Evolutionary conservation across 23 red algal genomes (phyloP).

Genomic region (Chondrus crispus): DNA sequence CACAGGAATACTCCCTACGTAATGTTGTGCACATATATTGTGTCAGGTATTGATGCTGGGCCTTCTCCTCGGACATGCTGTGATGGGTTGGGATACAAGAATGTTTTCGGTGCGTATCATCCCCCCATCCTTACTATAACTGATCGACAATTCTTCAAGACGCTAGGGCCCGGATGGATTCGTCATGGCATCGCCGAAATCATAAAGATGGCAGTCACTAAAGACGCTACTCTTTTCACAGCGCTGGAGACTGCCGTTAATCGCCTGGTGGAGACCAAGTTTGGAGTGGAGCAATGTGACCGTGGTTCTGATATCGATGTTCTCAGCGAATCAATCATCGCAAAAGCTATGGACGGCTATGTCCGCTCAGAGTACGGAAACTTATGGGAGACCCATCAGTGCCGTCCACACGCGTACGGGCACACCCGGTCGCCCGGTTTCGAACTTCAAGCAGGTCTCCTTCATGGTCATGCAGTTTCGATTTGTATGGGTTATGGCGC

Average conservation of each 20-base stretch:
- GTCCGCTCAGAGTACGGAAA: conserved; percentile 67
- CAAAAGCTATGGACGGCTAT: conserved; percentile 67
- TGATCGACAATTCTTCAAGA: conserved; percentile 60
- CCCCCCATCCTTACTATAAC: conserved; percentile 63
- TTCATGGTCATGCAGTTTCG: conserved; percentile 60
- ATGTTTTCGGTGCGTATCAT: conserved; percentile 71
- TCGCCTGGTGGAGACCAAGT: conserved; percentile 36
- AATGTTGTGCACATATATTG: conserved; percentile 62
- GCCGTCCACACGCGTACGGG: conserved; percentile 60
- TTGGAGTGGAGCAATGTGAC: conserved; percentile 46
- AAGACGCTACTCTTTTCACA: conserved; percentile 34
- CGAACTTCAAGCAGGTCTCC: conserved; percentile 59
- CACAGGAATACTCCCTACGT: conserved; percentile 69
- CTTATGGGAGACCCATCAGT: conserved; percentile 69
- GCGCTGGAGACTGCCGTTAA: conserved; percentile 42
- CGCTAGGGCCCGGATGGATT: conserved; percentile 60
- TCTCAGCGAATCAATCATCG: conserved; percentile 55
- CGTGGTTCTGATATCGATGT: conserved; percentile 23
- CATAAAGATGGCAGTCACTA: conserved; percentile 71
- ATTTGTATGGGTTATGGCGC: conserved; percentile 73
- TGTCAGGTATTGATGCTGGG: conserved; percentile 63
- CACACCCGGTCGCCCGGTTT: conserved; percentile 67
- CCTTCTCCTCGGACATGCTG: conserved; percentile 74
- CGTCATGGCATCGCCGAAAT: conserved; percentile 69
- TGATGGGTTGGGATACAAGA: conserved; percentile 70